Evolutionary conservation across 495 filamentous ascomycete species (phyloP).

Genomic region (Penicillium longicatenatum): DNA sequence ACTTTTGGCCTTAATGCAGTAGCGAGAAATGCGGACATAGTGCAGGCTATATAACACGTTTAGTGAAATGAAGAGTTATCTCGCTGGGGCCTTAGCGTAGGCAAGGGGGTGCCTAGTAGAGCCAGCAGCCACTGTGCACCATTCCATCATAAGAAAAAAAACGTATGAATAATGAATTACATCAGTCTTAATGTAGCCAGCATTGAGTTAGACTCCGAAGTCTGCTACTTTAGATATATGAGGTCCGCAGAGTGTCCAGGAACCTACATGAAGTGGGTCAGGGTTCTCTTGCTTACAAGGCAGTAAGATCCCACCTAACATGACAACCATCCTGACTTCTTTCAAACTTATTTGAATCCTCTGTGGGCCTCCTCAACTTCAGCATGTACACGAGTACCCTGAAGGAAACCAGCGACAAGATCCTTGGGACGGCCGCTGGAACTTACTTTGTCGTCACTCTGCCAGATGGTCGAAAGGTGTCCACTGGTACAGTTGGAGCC

Average conservation of each 20-base stretch:
- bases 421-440: conserved; percentile 5
- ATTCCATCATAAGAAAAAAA: no score
- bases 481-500: conserved; percentile 8
- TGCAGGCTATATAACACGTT: background rate
- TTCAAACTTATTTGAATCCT: background rate
- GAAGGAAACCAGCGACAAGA: conserved; percentile 10
- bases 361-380: no score
- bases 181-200: no score
- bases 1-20: background rate
- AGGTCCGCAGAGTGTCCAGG: background rate
- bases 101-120: background rate
- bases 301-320: background rate
- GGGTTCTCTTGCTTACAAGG: background rate
- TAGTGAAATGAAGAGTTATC: background rate
- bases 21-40: background rate
- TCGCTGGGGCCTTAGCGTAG: background rate
- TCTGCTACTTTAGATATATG: no score
- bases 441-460: conserved; percentile 1
- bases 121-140: background rate
- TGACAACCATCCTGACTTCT: background rate
- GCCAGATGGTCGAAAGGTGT: conserved; percentile 4
- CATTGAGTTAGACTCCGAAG: no score
- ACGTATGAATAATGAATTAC: no score
- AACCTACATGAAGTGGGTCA: background rate
- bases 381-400: conserved; percentile 3